These are phyloP conservation scores for Aspergillus ustus DNA, from an alignment of 2,329 filamentous ascomycete species.

Conservation along the genomic window DNA sequence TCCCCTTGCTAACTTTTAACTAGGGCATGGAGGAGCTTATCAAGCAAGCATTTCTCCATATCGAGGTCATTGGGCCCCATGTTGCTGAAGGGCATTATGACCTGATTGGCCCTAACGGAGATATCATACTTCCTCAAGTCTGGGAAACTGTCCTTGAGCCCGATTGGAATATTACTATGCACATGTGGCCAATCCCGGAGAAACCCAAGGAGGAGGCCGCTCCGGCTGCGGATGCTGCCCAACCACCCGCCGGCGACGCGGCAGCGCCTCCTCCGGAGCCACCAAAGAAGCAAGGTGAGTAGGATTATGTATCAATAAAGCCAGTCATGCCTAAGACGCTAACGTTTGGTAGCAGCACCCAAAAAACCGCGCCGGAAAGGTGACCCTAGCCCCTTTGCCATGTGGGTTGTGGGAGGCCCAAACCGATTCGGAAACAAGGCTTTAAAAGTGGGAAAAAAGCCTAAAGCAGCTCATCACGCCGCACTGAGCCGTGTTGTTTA, in stretches of 20 bases:
- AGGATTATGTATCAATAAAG: neutral
- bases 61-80: constrained; percentile 75
- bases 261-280: constrained; percentile 28
- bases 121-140: constrained; percentile 79
- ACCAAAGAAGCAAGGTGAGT: constrained; percentile 42
- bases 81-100: constrained; percentile 82
- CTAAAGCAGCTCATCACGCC: constrained; percentile 38
- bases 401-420: constrained; percentile 49
- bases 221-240: constrained; percentile 27
- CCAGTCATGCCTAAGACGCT: neutral
- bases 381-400: constrained; percentile 44
- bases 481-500: constrained; percentile 37
- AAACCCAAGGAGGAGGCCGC: constrained; percentile 47
- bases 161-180: constrained; percentile 73
- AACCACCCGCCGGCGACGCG: constrained; percentile 21
- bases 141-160: constrained; percentile 84
- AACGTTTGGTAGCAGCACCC: constrained; percentile 22
- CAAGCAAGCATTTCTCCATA: constrained; percentile 79
- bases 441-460: constrained; percentile 55
- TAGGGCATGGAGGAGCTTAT: constrained; percentile 87
- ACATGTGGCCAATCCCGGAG: constrained; percentile 67
- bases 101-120: constrained; percentile 75
- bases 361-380: constrained; percentile 39
- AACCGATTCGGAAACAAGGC: constrained; percentile 37
- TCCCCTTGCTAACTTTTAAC: constrained; percentile 12